phyloP scores from a whole-genome alignment of 495 filamentous ascomycete species.

The Penicillium antarcticum region DNA sequence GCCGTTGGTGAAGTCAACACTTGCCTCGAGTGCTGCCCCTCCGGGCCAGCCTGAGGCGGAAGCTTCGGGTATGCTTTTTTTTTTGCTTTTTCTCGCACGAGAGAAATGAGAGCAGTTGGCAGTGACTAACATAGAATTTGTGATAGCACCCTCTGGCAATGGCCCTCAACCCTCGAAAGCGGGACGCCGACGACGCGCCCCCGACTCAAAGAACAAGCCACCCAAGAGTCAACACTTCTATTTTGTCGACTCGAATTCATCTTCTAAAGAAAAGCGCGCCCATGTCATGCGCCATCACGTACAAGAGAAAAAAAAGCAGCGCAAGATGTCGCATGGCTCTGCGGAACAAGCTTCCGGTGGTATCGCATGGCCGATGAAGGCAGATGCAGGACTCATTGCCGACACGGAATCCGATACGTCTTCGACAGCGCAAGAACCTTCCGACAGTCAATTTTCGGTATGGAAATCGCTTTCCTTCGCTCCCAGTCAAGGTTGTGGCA shows the following conservation, averaged over 20 bases:
- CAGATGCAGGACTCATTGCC: conserved; percentile 10
- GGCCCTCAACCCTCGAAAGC: conserved; percentile 15
- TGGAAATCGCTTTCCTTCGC: not conserved
- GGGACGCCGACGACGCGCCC: conserved; percentile 24
- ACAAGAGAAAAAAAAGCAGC: conserved; percentile 42
- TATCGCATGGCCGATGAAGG: conserved; percentile 19
- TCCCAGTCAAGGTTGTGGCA: not conserved
- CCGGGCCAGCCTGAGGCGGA: conserved; percentile 4
- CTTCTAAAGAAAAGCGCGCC: conserved; percentile 44
- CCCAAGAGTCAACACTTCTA: conserved; percentile 38
- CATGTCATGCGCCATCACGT: conserved; percentile 52
- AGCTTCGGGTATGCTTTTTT: conserved; percentile 12
- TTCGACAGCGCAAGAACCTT: not conserved
- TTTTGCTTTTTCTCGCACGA: not conserved
- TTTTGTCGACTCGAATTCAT: conserved; percentile 44
- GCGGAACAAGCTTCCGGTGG: conserved; percentile 10
- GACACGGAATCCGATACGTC: conserved; percentile 3
- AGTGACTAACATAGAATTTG: too few species aligned
- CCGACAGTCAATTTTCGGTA: conserved; percentile 20
- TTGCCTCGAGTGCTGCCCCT: not conserved
- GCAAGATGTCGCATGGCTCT: conserved; percentile 22
- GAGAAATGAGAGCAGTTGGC: too few species aligned
- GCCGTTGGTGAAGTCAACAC: conserved; percentile 6
- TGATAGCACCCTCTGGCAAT: conserved; percentile 19
- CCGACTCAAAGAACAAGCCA: conserved; percentile 15